A percentile compares a stretch with the other conserved stretches of the same genome.
Evolutionary conservation across 2,329 filamentous ascomycete genomes (phyloP).

Genomic region (Chaetothyriales sp.): DNA sequence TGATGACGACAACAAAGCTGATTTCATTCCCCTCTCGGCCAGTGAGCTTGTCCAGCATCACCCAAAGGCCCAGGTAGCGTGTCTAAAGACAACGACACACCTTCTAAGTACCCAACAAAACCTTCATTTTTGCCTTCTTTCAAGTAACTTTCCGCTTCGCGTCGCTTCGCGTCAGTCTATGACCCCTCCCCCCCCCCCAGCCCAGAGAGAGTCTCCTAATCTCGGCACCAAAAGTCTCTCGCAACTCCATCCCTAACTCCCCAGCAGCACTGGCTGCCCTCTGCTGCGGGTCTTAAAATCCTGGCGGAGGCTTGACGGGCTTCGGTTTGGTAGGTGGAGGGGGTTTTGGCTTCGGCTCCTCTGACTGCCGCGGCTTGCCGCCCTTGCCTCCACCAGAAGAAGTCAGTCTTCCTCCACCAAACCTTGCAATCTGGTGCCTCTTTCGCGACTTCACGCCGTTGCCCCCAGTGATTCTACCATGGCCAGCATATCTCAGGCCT

Average conservation of each 20-base stretch:
- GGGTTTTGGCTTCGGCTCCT: not conserved
- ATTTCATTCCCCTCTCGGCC: not conserved
- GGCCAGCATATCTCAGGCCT: not conserved
- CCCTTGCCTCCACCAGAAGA: not conserved
- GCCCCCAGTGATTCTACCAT: not conserved
- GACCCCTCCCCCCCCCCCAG: not conserved
- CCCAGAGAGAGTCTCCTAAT: not conserved
- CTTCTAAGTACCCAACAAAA: not conserved
- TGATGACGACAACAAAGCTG: not conserved
- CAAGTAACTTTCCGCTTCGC: not conserved
- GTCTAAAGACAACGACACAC: not conserved
- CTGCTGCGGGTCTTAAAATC: not conserved
- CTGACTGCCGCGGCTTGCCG: no score
- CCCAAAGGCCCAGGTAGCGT: not conserved
- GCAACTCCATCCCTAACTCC: not conserved
- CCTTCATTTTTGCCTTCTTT: not conserved
- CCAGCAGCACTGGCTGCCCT: not conserved
- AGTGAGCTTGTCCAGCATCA: not conserved
- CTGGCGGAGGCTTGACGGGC: not conserved
- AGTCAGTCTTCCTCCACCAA: not conserved
- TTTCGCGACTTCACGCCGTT: not conserved
- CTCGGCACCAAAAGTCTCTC: not conserved
- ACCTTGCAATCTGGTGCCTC: not conserved
- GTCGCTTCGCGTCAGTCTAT: not conserved
- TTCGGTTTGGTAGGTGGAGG: not conserved